Base-by-base conservation (phyloP, 2,329 filamentous ascomycete species). In the Paramyrothecium sp. region DNA sequence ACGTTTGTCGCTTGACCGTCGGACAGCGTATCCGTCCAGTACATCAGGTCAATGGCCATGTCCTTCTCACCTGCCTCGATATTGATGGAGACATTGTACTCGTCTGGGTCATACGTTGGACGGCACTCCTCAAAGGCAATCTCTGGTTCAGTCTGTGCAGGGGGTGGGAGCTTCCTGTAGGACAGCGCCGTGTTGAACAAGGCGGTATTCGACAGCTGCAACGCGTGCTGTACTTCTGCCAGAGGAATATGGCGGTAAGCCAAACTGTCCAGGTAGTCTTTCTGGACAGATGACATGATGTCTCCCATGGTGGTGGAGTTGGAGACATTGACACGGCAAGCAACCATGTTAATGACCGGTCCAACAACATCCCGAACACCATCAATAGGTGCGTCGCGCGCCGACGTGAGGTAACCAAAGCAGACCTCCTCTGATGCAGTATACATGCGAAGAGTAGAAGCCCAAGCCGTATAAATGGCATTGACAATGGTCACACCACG, bases 341-440 rank as follows among this genome's bases (percentile, higher is more conserved):
- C 77, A 3, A 85, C 73, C 78, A 84, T 84, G 60, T 83, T 84
- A 62, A 85, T 82, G 48, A 85, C 82, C 23, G 75, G 72, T 0
- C 83, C 83, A 11, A 81, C 72, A 2, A 79, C 74, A 2, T 80
- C 71, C 2, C 75, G 70, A 16, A 84, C 78, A 2, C 76, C 74
- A 1, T 73, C 66, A 2, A 85, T 71, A 0, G 78, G 75, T 1
- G 78, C 70, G 59, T 85, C 81, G 21, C 83, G 73, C 3, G 81
- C 81, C 0, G 80, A 81, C 1, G 81, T 67, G 0, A 84, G 75
- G 54, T 84, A 81, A 1, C 82, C 82, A 56, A 85, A 85, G 38
- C 78, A 80, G 0, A 84, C 75, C 48, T 83, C 76, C 1, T 73
- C 72, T 0, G 72, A 69, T 0, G 72, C 74, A 3, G 80, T 79